Conservation (phyloP, 768 basidiomycete species). For the Collybia nuda region DNA sequence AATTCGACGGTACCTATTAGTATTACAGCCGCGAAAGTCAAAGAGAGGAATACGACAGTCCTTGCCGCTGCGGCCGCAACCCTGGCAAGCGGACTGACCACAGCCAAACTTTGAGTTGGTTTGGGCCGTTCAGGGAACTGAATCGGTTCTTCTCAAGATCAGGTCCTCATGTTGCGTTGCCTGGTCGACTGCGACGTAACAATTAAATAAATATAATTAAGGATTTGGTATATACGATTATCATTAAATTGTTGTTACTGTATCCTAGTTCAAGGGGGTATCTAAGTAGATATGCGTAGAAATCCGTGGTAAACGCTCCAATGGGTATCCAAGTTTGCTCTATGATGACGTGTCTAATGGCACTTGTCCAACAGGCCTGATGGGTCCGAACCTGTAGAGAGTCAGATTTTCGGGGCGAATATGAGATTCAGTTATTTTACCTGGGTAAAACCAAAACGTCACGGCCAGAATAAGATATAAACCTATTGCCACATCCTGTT, state of each 20-base stretch:
- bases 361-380: constrained; percentile 26
- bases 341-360: background rate
- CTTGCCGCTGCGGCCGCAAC: constrained; percentile 85
- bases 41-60: constrained; percentile 75
- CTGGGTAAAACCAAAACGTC: constrained; percentile 64
- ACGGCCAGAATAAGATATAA: constrained; percentile 73
- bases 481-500: constrained; percentile 29
- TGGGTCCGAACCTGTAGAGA: constrained; percentile 27
- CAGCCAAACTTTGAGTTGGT: constrained; percentile 57
- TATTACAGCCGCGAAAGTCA: constrained; percentile 75
- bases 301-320: background rate
- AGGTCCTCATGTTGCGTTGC: no score
- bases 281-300: no score
- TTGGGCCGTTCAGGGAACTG: background rate
- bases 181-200: no score
- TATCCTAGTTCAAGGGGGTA: no score
- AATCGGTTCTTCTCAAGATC: no score
- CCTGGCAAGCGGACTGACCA: constrained; percentile 44
- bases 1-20: background rate
- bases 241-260: no score
- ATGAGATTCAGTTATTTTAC: constrained; percentile 18
- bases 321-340: background rate
- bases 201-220: no score
- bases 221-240: no score
- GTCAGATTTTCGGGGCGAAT: background rate